Evolutionary conservation across 768 basidiomycete species (phyloP).

Genomic region (Boletus pseudo-olivaceus): DNA sequence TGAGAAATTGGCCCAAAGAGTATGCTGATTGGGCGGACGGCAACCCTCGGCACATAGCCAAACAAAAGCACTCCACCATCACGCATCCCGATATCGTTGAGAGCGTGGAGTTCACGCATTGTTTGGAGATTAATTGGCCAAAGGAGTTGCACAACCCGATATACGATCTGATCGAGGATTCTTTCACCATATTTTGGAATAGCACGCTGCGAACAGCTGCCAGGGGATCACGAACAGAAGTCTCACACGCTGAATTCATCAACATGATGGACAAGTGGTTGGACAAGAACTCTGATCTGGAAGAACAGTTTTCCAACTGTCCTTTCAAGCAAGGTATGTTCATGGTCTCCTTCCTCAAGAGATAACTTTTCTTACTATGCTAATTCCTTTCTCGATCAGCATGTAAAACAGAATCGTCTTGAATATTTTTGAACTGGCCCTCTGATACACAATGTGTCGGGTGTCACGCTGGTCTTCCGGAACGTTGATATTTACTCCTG

Average conservation of each 20-base stretch:
- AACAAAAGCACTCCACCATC: background rate
- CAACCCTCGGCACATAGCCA: background rate
- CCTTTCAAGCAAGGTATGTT: background rate
- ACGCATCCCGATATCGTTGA: background rate
- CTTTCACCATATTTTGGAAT: background rate
- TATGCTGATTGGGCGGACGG: background rate
- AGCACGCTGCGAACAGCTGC: background rate
- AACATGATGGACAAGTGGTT: background rate
- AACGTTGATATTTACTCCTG: background rate
- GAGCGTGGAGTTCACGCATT: background rate
- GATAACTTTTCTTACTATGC: background rate
- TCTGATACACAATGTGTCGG: background rate
- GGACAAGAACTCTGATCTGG: background rate
- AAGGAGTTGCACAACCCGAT: background rate
- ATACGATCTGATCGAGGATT: background rate
- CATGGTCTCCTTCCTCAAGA: too few species aligned
- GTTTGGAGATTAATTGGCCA: background rate
- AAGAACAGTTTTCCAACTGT: constrained; percentile 1
- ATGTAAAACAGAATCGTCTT: background rate
- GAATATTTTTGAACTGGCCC: background rate
- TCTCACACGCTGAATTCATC: background rate
- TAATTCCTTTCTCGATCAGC: background rate
- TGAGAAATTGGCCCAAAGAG: background rate
- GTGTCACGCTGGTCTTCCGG: background rate
- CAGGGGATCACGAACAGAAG: background rate